phyloP scores from a whole-genome alignment of 306 rosid species.

The Cicer arietinum region DNA sequence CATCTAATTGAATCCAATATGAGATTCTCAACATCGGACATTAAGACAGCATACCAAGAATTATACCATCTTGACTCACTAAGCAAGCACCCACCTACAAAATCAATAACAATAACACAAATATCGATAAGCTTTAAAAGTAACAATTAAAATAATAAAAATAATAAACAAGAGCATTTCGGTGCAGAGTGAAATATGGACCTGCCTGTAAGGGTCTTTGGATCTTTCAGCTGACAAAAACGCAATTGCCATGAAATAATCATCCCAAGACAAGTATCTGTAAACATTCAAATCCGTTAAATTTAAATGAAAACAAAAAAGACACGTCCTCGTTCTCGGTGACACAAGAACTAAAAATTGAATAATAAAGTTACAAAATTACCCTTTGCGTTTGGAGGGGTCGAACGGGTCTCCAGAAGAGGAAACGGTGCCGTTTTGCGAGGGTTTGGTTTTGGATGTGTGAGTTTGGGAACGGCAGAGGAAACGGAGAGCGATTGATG shows the following conservation, averaged over 20 bases:
- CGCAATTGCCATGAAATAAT: constrained; percentile 96
- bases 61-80: constrained; percentile 84
- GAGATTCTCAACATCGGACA: no score
- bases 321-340: no score
- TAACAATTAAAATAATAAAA: background rate
- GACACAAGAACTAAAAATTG: background rate
- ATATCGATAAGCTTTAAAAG: constrained; percentile 16
- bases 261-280: constrained; percentile 94
- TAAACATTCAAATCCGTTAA: background rate
- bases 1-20: no score
- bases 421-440: constrained; percentile 51
- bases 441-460: constrained; percentile 22
- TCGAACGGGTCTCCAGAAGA: constrained; percentile 65
- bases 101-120: constrained; percentile 15
- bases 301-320: background rate
- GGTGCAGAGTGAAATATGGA: constrained; percentile 41
- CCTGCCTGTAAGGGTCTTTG: constrained; percentile 98
- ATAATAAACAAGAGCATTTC: background rate
- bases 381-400: constrained; percentile 85
- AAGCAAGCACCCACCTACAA: constrained; percentile 92
- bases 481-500: constrained; percentile 68
- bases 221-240: constrained; percentile 97
- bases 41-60: constrained; percentile 67
- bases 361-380: background rate
- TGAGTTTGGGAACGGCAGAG: constrained; percentile 51